Evolutionary conservation across 306 rosid genomes (phyloP).

Genomic region (Comarum palustre): DNA sequence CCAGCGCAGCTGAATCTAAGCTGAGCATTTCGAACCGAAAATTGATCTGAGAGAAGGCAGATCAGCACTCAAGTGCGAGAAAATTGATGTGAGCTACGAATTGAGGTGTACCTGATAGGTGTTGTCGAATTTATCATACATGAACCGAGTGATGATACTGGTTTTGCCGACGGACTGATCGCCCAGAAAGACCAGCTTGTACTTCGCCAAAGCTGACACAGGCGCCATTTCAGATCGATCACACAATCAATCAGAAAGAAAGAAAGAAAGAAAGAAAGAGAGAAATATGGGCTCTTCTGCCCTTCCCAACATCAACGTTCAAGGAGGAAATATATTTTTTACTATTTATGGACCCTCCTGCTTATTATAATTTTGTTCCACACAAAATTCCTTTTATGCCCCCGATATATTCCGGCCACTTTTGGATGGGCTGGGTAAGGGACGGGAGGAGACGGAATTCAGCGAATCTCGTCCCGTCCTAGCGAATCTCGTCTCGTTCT

Average conservation of each 20-base stretch:
- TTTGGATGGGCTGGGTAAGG: too few relatives aligned
- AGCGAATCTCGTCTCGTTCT: too few relatives aligned
- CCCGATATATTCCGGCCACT: too few relatives aligned
- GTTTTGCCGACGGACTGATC: conserved; percentile 59
- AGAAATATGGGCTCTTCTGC: background rate
- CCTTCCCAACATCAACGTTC: background rate
- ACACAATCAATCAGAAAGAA: background rate
- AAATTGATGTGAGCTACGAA: background rate
- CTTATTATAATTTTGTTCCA: too few relatives aligned
- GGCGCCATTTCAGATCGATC: conserved; percentile 38
- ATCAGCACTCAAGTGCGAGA: background rate
- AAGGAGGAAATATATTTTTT: background rate
- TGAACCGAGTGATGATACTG: conserved; percentile 62
- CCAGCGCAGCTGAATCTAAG: background rate
- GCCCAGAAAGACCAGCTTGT: conserved; percentile 56
- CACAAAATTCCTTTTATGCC: too few relatives aligned
- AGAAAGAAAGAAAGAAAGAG: background rate
- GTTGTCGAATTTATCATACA: conserved; percentile 62
- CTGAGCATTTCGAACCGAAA: background rate
- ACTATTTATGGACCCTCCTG: too few relatives aligned
- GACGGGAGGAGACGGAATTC: too few relatives aligned
- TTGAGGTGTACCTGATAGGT: conserved; percentile 44
- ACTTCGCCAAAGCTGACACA: conserved; percentile 55
- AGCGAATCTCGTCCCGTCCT: too few relatives aligned
- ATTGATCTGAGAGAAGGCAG: background rate